Base-by-base conservation (phyloP, 441 rosid species). In the Adansonia madagascariensis region DNA sequence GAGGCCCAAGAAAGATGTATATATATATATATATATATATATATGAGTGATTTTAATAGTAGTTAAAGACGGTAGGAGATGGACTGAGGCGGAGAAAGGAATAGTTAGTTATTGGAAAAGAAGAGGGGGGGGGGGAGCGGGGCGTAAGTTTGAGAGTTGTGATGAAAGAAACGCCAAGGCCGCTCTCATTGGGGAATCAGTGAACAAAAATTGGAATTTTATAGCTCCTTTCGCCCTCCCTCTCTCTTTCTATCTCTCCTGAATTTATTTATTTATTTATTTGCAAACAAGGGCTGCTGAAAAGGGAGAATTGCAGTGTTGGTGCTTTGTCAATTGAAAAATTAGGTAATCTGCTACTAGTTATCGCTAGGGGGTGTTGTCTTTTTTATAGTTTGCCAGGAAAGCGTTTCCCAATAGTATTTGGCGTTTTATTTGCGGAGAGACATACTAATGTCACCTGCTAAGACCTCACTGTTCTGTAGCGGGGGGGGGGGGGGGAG, bases 141-240 rank as follows among this genome's bases (percentile, higher is more conserved):
- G 35, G 35, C 27, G 67, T 77, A 61, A 68, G 75, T 77, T 76
- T 75, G 80, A 65, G 81, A 77, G 81, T 76, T 46, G 82, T 46
- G 87, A 77, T 77, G 80, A 80, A 83, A 73, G 91, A 87, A 84
- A 86, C 82, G 89, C 87, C 87, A 88, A 85, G 82, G 64, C 82
- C 78, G 81, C 76, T 86, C 75, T 81, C 79, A 61, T 78, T 76
- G 89, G 84, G 77, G 78, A 84, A 85, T 82, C 77, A 79, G 84
- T 71, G 84, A 80, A 80, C 88, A 79, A 86, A 84, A 7, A 0
- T 77, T 77, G 88, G 89, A 84, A 80, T 87, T 88, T 89, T 88
- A 85, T 84, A 83, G 85, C 73, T 53, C 80, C 39, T 41, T 5
- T 14, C 65, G 10, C 14, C 56, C 80, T 57, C 24, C 49, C 17